Evolutionary conservation across 2,329 filamentous ascomycete genomes (phyloP).

Genomic region (Scedosporium apiospermum): DNA sequence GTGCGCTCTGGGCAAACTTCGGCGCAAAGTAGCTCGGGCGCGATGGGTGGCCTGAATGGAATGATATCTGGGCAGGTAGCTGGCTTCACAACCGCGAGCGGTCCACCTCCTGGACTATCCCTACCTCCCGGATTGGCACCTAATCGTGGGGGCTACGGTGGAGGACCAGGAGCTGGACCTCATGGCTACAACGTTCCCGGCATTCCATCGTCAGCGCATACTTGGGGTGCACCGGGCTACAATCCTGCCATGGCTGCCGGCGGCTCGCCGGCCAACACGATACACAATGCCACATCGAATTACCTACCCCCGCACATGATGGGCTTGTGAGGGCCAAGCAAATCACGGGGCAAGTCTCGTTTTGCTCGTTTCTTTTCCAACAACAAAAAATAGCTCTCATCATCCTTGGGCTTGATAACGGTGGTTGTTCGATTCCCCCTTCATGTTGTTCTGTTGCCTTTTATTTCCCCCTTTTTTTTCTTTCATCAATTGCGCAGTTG

Average conservation of each 20-base stretch:
- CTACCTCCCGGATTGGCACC: slow-evolving; percentile 60
- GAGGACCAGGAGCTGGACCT: neutral
- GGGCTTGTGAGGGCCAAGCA: slow-evolving; percentile 16
- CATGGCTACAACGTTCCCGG: slow-evolving; percentile 2
- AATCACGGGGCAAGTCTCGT: neutral
- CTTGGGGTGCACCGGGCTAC: slow-evolving; percentile 9
- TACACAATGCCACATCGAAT: slow-evolving; percentile 10
- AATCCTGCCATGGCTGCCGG: slow-evolving; percentile 10
- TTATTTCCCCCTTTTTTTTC: neutral
- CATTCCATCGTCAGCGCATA: neutral
- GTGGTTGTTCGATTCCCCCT: neutral
- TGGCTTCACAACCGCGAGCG: slow-evolving; percentile 58
- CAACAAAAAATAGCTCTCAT: neutral
- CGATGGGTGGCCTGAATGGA: slow-evolving; percentile 45
- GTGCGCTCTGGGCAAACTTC: slow-evolving; percentile 70
- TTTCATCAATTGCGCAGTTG: neutral
- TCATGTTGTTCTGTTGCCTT: slow-evolving; percentile 4
- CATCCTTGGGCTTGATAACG: neutral
- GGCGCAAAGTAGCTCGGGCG: slow-evolving; percentile 23
- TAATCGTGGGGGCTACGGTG: neutral
- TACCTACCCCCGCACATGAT: slow-evolving; percentile 22
- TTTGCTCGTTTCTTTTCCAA: neutral
- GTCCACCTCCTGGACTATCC: slow-evolving; percentile 73
- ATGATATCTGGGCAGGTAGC: slow-evolving; percentile 43
- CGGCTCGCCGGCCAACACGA: slow-evolving; percentile 12